Percentiles rank a stretch among this genome's conserved stretches.
These are phyloP conservation scores for Logfia minima DNA, from an alignment of 129 eudicot genomes.

Conservation along the genomic window DNA sequence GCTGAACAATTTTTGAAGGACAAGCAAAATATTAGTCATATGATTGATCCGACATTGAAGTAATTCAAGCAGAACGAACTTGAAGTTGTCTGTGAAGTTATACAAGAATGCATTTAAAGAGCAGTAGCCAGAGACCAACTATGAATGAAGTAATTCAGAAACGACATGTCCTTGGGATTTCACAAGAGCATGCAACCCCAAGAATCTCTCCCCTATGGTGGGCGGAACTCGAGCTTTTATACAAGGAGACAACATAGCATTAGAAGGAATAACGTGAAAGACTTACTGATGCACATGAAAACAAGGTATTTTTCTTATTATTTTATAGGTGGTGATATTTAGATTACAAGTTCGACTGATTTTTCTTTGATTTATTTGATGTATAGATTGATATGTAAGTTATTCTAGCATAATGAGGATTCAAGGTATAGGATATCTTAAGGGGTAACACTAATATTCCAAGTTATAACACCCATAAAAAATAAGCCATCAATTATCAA, in stretches of 20 bases:
- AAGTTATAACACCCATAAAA: too few relatives aligned
- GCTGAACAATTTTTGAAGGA: conserved; percentile 52
- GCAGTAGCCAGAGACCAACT: conserved; percentile 55
- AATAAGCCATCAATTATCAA: too few relatives aligned
- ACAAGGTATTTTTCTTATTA: neutral
- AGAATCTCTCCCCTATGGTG: conserved; percentile 87
- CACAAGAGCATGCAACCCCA: conserved; percentile 80
- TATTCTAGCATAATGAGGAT: neutral
- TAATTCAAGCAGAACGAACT: conserved; percentile 58
- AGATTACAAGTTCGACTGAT: neutral
- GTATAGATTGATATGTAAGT: neutral
- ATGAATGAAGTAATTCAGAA: conserved; percentile 46
- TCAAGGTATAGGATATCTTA: neutral
- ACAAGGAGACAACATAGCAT: conserved; percentile 41
- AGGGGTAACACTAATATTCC: too few relatives aligned
- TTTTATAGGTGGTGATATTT: neutral
- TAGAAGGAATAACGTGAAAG: neutral
- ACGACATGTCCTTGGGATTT: conserved; percentile 47
- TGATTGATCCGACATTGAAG: conserved; percentile 67
- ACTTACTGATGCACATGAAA: neutral
- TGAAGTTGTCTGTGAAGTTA: conserved; percentile 55
- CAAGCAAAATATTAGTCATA: conserved; percentile 29
- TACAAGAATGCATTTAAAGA: conserved; percentile 58
- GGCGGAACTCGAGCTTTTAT: conserved; percentile 93
- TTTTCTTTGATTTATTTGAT: neutral